Base-by-base conservation (phyloP, 2,329 filamentous ascomycete genomes). In the Stachybotrys echinatus region DNA sequence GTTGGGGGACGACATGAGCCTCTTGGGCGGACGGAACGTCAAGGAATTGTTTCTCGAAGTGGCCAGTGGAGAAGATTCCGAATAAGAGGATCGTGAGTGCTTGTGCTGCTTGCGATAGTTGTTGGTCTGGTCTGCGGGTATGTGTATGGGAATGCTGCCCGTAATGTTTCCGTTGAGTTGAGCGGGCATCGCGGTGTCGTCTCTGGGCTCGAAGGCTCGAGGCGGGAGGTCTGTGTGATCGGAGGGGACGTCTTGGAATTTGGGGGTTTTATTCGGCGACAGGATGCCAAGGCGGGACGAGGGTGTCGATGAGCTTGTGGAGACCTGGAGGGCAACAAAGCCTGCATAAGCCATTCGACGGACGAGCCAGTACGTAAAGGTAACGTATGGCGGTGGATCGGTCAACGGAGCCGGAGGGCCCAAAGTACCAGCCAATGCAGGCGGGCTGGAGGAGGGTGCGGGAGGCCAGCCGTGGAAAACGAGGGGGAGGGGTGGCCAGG, bases 81-180 rank as follows among this genome's bases (percentile, higher is more conserved):
- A 81, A 63, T 83, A 83, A 14, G 80, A 83, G 21, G 80, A 83
- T 53, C 80, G 73, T 40, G 80, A 81, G 64, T 83, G 80, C 57
- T 83, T 83, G 66, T 83, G 80, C 53, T 76, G 72, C 59, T 67
- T 71, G 57, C 64, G 65, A 50, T 65, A 60, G 49, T 58, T 63
- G 51, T 61, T 64, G 52, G 59, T 55, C 55, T 68, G 65, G 52
- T 71, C 66, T 59, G 61, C 62, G 50, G 61, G 58, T 55, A 70
- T 60, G 59, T 63, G 66, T 44, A 70, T 69, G 49, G 68, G 68
- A 52, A 69, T 66, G 58, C 59, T 66, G 56, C 63, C 60, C 55
- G 66, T 60, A 52, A 69, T 65, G 58, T 60, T 66, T 56, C 63
- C 61, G 58, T 67, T 68, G 52, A 70, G 51, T 64, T 70, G 68